A percentile compares a stretch with the other conserved stretches of the same genome.
Evolutionary conservation across 192 early-diverging fungal species (phyloP).

Genomic region (Backusella circina): DNA sequence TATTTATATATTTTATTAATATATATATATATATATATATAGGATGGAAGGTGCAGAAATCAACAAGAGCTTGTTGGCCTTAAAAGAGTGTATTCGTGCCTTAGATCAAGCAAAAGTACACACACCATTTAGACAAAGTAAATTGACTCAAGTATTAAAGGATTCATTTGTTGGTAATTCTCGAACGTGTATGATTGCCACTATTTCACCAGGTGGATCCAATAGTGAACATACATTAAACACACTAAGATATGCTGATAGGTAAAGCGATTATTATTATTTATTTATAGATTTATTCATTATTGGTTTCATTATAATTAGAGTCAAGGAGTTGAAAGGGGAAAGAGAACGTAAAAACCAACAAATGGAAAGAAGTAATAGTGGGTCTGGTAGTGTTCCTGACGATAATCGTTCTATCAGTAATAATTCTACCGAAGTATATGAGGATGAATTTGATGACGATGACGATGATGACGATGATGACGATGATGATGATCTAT

Average conservation of each 20-base stretch:
- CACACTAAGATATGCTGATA: slow-evolving; percentile 94
- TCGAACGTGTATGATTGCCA: slow-evolving; percentile 98
- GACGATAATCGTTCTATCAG: slow-evolving; percentile 1
- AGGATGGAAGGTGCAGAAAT: slow-evolving; percentile 98
- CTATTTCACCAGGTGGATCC: slow-evolving; percentile 90
- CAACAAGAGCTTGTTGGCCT: slow-evolving; percentile 94
- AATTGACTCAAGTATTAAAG: slow-evolving; percentile 94
- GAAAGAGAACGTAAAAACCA: slow-evolving; percentile 31
- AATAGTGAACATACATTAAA: slow-evolving; percentile 97
- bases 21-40: slow-evolving; percentile 5
- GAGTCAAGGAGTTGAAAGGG: slow-evolving; percentile 45
- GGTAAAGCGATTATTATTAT: slow-evolving; percentile 39
- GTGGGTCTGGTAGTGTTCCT: slow-evolving; percentile 8
- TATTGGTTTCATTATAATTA: neutral
- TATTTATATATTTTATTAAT: neutral
- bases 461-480: slow-evolving; percentile 3
- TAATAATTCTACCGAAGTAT: neutral
- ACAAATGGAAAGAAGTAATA: neutral
- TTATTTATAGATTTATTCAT: neutral
- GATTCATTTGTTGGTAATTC: slow-evolving; percentile 99
- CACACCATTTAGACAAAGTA: slow-evolving; percentile 96
- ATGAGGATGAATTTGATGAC: neutral
- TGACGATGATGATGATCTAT: slow-evolving; percentile 1
- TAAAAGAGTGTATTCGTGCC: slow-evolving; percentile 98
- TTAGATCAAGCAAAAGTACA: slow-evolving; percentile 92